A percentile compares a stretch with the other conserved stretches of the same genome.
These are phyloP conservation scores for Aspergillus uvarum DNA, from an alignment of 2,329 filamentous ascomycete species.

Conservation along the genomic window DNA sequence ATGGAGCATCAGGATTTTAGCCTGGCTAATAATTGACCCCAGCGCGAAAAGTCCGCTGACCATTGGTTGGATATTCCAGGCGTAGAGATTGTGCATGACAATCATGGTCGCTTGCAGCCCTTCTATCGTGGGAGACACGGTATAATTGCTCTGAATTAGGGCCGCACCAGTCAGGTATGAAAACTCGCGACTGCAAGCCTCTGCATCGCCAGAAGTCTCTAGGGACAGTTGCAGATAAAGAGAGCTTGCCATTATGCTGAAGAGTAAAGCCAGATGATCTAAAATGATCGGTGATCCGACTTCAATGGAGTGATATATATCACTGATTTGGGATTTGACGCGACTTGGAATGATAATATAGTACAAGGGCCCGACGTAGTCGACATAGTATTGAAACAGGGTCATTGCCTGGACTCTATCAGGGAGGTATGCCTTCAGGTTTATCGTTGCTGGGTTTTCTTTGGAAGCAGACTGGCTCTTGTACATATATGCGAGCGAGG, in stretches of 20 bases:
- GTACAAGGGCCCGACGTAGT: constrained; percentile 31
- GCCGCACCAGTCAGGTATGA: constrained; percentile 32
- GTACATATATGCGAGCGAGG: not conserved
- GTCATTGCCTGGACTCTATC: constrained; percentile 28
- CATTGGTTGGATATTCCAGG: constrained; percentile 23
- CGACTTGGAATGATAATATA: constrained; percentile 33
- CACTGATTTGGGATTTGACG: constrained; percentile 27
- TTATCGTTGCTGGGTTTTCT: constrained; percentile 23
- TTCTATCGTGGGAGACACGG: constrained; percentile 31
- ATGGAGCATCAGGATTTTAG: constrained; percentile 39
- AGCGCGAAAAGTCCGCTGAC: constrained; percentile 27
- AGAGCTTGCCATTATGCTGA: constrained; percentile 35
- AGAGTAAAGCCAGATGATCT: constrained; percentile 34
- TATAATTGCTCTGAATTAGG: constrained; percentile 33
- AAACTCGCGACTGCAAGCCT: constrained; percentile 27
- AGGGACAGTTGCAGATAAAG: constrained; percentile 26
- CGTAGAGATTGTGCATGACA: constrained; percentile 30
- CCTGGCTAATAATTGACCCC: constrained; percentile 30
- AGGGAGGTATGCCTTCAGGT: constrained; percentile 29
- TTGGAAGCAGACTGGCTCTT: constrained; percentile 10
- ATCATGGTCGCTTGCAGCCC: constrained; percentile 37
- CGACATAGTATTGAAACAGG: constrained; percentile 37
- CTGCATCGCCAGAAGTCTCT: constrained; percentile 21
- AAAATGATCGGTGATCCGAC: constrained; percentile 20
- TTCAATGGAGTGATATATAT: constrained; percentile 30